phyloP scores from a whole-genome alignment of 78 protist species.

The Dictyostelium capitatum region DNA sequence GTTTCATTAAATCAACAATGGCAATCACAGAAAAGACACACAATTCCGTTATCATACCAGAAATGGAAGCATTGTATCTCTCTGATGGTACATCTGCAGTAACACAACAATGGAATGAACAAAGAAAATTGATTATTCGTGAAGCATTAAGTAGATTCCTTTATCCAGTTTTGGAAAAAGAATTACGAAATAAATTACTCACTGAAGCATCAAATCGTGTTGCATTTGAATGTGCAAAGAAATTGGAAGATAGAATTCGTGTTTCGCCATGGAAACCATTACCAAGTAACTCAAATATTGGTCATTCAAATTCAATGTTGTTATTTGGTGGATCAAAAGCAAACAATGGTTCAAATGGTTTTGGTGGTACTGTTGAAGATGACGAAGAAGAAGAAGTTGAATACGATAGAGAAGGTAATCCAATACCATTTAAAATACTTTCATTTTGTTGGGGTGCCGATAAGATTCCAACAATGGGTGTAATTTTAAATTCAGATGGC shows the following conservation, averaged over 20 bases:
- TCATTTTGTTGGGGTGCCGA: constrained; percentile 49
- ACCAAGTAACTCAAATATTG: neutral
- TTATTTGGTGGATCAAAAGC: neutral
- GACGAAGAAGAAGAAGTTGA: constrained; percentile 65
- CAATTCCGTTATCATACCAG: constrained; percentile 28
- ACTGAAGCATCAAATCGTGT: constrained; percentile 64
- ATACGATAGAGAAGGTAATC: constrained; percentile 11
- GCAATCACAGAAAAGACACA: constrained; percentile 46
- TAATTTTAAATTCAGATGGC: constrained; percentile 38
- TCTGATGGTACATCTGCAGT: constrained; percentile 45
- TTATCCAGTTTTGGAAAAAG: constrained; percentile 78
- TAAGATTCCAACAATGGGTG: constrained; percentile 65
- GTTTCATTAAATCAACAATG: constrained; percentile 67
- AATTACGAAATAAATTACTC: constrained; percentile 53
- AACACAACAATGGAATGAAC: constrained; percentile 78
- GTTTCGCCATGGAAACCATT: constrained; percentile 73
- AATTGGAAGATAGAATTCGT: constrained; percentile 50
- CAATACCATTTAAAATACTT: constrained; percentile 24
- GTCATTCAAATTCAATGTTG: neutral
- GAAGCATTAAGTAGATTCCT: constrained; percentile 58
- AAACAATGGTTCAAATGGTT: neutral
- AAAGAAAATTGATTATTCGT: constrained; percentile 46
- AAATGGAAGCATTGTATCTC: constrained; percentile 50
- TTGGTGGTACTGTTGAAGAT: neutral
- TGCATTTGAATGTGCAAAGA: constrained; percentile 65